These are phyloP conservation scores for Lachancea cidri DNA, from an alignment of 805 yeast species.

Conservation along the genomic window DNA sequence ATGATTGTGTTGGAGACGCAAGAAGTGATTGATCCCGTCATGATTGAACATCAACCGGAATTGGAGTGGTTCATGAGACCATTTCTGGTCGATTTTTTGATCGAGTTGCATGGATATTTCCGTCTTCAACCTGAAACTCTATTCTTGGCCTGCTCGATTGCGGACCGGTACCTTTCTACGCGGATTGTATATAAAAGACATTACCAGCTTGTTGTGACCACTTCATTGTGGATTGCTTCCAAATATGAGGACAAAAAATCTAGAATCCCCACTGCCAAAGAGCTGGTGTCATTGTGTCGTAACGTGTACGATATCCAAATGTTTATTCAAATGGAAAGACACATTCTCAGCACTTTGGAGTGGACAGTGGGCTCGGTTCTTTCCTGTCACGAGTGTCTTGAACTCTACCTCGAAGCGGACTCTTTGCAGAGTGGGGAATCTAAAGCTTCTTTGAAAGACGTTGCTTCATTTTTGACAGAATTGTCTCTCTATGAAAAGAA, in stretches of 20 bases:
- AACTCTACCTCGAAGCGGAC: conserved; percentile 9
- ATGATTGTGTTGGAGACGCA: conserved; percentile 36
- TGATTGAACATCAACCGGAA: conserved; percentile 85
- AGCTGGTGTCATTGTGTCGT: conserved; percentile 62
- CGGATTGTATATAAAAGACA: conserved; percentile 76
- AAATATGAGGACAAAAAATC: conserved; percentile 66
- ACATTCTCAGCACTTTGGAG: conserved; percentile 61
- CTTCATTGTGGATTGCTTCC: conserved; percentile 85
- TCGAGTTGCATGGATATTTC: conserved; percentile 59
- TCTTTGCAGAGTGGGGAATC: neutral
- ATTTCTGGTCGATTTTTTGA: conserved; percentile 68
- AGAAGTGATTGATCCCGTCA: conserved; percentile 36
- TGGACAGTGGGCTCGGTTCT: conserved; percentile 44
- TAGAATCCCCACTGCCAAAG: conserved; percentile 60
- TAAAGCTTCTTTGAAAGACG: conserved; percentile 5
- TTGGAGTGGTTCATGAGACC: conserved; percentile 75
- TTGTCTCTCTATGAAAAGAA: conserved; percentile 46
- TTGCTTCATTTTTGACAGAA: conserved; percentile 51
- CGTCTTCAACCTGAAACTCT: conserved; percentile 61
- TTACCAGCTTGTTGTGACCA: conserved; percentile 77
- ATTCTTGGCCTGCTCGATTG: conserved; percentile 60
- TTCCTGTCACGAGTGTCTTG: conserved; percentile 15
- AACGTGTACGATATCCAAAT: conserved; percentile 54
- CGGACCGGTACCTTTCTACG: conserved; percentile 80
- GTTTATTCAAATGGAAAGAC: conserved; percentile 77